A percentile compares a stretch with the other conserved stretches of the same genome.
phyloP scores from a whole-genome alignment of 2,329 filamentous ascomycete species.

The Aspergillus pseudonomiae region DNA sequence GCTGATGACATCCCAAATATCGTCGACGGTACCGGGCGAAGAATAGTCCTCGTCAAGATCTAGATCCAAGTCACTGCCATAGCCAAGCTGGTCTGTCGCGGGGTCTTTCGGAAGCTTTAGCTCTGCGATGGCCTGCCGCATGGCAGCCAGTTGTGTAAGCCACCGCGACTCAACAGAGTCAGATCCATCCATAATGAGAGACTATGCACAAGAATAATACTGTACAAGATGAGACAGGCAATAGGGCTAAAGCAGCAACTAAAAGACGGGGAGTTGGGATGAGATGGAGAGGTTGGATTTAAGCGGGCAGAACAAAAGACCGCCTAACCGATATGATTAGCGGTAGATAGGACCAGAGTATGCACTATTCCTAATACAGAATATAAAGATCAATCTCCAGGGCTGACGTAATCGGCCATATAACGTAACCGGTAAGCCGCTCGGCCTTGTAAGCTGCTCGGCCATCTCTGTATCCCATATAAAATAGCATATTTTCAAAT shows the following conservation, averaged over 20 bases:
- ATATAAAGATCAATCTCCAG: not conserved
- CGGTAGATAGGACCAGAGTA: not conserved
- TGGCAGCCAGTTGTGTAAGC: slow-evolving; percentile 81
- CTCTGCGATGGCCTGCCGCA: slow-evolving; percentile 81
- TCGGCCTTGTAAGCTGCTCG: too few relatives aligned
- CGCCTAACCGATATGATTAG: not conserved
- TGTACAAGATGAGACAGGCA: not conserved
- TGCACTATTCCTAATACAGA: not conserved
- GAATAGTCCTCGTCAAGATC: slow-evolving; percentile 66
- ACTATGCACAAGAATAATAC: not conserved
- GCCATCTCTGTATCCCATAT: too few relatives aligned
- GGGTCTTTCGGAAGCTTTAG: slow-evolving; percentile 61
- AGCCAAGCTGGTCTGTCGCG: slow-evolving; percentile 44
- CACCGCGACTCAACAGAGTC: slow-evolving; percentile 62
- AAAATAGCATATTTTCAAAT: too few relatives aligned
- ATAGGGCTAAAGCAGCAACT: not conserved
- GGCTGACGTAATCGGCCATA: not conserved
- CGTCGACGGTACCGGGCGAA: slow-evolving; percentile 66
- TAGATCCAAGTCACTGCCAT: slow-evolving; percentile 58
- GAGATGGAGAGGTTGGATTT: slow-evolving; percentile 11
- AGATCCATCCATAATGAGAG: slow-evolving; percentile 18
- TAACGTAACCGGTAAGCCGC: too few relatives aligned
- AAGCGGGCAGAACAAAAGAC: not conserved
- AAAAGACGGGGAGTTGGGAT: not conserved
- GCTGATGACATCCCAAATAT: slow-evolving; percentile 92